Base-by-base conservation (phyloP, 164 flowering plant genomes). In the Litsea cubeba region DNA sequence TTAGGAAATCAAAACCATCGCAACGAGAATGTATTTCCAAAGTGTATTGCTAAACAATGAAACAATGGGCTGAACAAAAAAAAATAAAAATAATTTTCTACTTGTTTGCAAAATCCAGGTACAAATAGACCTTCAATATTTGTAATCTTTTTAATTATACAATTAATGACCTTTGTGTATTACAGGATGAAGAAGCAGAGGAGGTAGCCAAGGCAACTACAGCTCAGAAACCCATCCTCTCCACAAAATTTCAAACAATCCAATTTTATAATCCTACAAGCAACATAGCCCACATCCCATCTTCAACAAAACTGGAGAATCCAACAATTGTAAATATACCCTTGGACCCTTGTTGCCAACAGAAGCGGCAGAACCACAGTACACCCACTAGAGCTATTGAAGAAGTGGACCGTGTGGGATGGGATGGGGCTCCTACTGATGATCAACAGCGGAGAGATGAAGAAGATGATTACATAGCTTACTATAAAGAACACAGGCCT, bases 401-500 rank as follows among this genome's bases (percentile, higher is more conserved):
- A 15, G 46, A 12, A 11, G 69, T 65, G 49, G n/a, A 5, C 2
- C 30, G 69, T 40, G 69, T 65, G 3, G 46, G 69, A 2, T 15
- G 28, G 49, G 69, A 65, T 65, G 69, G 49, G 20, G 30, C 32
- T 18, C 69, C 69, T 3, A 40, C 5, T 2, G 46, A 30, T 8
- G 69, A 28, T 65, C 40, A 30, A 17, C 66, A 12, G 24, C 14
- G 66, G 66, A 12, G 28, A 24, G 66, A 63, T n/a, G 69, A 26
- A 14, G 60, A 54, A 14, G 69, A 65, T 26, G 69, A 28, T 15
- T 3, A 65, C 69, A 65, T 1, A 30, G 69, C 6, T 26, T 30
- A 65, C 46, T 30, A 30, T 20, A 65, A 30, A 65, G 49, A 65
- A 30, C 69, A 30, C 69, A 65, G 18, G 69, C 46, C 69, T 11